Conservation (phyloP, 2,329 filamentous ascomycete species). For the Fusarium humuli region DNA sequence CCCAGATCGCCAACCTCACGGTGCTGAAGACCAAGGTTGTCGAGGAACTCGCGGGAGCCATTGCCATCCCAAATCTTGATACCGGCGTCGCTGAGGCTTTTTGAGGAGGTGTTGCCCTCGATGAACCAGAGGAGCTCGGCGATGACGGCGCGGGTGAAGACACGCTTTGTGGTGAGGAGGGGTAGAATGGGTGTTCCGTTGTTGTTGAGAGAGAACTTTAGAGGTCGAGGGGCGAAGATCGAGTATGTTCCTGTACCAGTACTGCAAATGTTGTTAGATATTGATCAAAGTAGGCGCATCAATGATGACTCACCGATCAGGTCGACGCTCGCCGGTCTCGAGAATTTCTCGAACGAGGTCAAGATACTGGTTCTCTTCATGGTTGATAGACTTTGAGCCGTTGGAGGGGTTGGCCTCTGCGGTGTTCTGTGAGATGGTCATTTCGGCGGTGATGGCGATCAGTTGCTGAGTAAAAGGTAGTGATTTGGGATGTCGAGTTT, state of each 20-base stretch:
- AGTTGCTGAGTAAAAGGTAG: background rate
- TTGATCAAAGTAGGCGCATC: background rate
- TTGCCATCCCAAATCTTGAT: constrained; percentile 99
- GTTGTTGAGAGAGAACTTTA: constrained; percentile 86
- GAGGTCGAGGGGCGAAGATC: constrained; percentile 85
- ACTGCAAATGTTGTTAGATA: constrained; percentile 56
- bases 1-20: constrained; percentile 90
- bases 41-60: constrained; percentile 88
- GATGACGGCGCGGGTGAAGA: constrained; percentile 90
- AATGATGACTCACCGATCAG: constrained; percentile 73
- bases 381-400: constrained; percentile 51
- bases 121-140: constrained; percentile 98
- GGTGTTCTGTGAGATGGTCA: constrained; percentile 35
- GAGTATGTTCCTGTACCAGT: constrained; percentile 94
- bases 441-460: constrained; percentile 8
- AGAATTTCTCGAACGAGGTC: constrained; percentile 89
- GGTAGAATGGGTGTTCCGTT: constrained; percentile 76
- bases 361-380: constrained; percentile 96
- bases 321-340: constrained; percentile 83
- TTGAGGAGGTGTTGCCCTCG: constrained; percentile 82
- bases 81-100: constrained; percentile 79
- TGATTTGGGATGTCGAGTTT: background rate
- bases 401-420: constrained; percentile 20
- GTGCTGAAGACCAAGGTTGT: constrained; percentile 82
- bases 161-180: constrained; percentile 96